Evolutionary conservation across 139 green algal species (phyloP).

Genomic region (Chlamydomonas eustigma): DNA sequence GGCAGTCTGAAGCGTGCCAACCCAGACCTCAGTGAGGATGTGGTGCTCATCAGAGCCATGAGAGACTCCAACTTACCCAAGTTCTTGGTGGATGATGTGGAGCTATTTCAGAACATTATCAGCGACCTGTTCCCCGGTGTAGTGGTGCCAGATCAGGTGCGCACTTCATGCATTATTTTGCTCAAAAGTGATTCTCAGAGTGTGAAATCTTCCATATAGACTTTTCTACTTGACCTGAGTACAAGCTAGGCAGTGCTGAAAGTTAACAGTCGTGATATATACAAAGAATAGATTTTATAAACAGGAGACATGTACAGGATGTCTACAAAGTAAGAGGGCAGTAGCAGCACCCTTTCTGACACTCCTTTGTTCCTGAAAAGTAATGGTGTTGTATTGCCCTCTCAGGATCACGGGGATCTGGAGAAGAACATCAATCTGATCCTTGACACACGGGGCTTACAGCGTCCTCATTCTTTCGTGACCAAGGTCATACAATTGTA

Average conservation of each 20-base stretch:
- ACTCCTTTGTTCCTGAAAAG: no score
- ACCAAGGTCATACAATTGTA: constrained; percentile 83
- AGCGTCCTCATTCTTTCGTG: constrained; percentile 55
- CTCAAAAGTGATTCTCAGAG: no score
- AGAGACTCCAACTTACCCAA: constrained; percentile 85
- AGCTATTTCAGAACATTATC: constrained; percentile 83
- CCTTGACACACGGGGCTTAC: constrained; percentile 47
- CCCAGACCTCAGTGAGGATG: constrained; percentile 62
- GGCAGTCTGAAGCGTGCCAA: constrained; percentile 71
- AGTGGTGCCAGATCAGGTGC: constrained; percentile 41
- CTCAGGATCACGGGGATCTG: constrained; percentile 72
- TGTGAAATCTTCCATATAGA: no score
- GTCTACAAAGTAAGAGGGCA: no score
- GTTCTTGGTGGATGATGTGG: constrained; percentile 74
- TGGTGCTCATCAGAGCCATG: constrained; percentile 78
- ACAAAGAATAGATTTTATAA: no score
- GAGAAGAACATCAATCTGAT: constrained; percentile 50
- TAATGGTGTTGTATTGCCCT: no score
- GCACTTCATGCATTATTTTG: no score
- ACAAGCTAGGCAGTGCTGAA: no score
- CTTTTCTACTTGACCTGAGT: no score
- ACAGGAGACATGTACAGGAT: no score
- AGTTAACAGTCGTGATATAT: no score
- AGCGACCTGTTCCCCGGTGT: constrained; percentile 80
- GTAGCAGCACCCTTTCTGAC: no score